Evolutionary conservation across 257 asterid genomes (phyloP), one percentile per base, ranked within the genome.

Genomic region (Solanum pimpinellifolium): DNA sequence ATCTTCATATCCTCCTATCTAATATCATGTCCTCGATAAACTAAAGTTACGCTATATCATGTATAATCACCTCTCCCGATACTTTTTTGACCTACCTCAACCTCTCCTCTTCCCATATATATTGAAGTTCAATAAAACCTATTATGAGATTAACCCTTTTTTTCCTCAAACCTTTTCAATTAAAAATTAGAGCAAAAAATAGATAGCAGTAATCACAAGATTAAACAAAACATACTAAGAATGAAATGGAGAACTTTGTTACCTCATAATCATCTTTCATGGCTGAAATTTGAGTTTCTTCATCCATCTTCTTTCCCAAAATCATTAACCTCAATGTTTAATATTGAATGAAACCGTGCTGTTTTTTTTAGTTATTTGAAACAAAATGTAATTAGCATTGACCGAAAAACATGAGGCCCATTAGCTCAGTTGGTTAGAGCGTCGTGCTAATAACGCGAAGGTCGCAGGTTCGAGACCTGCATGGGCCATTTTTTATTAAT

Each of bases 371-470:
- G 62, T 18, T 52, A 0, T 18, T 52, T 52, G 10, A 52, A 0
- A 18, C 1, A 18, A 18, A 52, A 16, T 52, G 2, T 0, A 7
- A 2, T 52, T 52, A 52, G n/a, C 62, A 4, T 52, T 52, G 18
- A 52, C 0, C 2, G 10, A 6, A 52, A 6, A 4, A 1, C 10
- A 16, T 39, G 42, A 16, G 4, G 60, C 60, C 60, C 23, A 52
- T 16, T 52, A 52, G 60, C 60, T 49, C 59, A 49, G 21, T 15
- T 52, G 60, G 60, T 52, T 52, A 89, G 93, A 89, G 91, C 80
- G 90, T 35, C 88, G 91, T 91, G 90, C 89, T 86, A 90, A 88
- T 91, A 89, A 91, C 89, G 90, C 86, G 90, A 89, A 91, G 90
- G 91, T 91, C 90, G 85, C 89, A 88, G 90, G 92, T 91, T 91